A percentile compares a stretch with the other conserved stretches of the same genome.
phyloP scores from a whole-genome alignment of 2,329 filamentous ascomycete genomes.

The Plectosphaerella sp. region DNA sequence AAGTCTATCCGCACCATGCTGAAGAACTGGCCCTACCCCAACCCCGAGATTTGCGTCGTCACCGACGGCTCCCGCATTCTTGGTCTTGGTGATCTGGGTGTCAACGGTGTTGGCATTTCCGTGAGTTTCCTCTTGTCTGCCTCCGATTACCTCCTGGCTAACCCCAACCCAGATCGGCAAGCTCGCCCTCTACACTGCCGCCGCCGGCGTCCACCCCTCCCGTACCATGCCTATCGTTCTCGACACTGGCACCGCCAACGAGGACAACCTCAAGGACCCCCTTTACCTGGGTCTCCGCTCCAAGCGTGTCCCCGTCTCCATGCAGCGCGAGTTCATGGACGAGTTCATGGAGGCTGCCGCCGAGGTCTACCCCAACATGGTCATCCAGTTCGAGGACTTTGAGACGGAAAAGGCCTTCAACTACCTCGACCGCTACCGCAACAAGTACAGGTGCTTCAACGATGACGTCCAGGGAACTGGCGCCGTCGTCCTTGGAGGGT shows the following conservation, averaged over 20 bases:
- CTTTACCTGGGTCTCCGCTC: constrained; percentile 88
- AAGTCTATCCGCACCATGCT: constrained; percentile 87
- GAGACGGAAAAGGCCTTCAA: constrained; percentile 91
- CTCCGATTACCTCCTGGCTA: constrained; percentile 5
- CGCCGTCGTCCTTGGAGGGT: constrained; percentile 86
- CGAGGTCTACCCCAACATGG: constrained; percentile 63
- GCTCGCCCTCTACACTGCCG: constrained; percentile 89
- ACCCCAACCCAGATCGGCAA: constrained; percentile 75
- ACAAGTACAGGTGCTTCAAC: constrained; percentile 93
- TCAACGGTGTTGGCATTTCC: constrained; percentile 97
- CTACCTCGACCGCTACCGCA: constrained; percentile 83
- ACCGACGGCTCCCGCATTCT: constrained; percentile 93
- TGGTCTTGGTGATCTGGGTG: constrained; percentile 88
- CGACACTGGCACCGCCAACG: constrained; percentile 63
- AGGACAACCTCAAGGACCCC: constrained; percentile 61
- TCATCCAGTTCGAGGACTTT: constrained; percentile 96
- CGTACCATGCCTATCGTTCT: constrained; percentile 73
- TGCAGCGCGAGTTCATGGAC: constrained; percentile 90
- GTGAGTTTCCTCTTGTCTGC: constrained; percentile 40
- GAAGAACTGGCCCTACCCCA: constrained; percentile 83
- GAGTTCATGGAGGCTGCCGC: constrained; percentile 92
- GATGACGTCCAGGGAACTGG: constrained; percentile 98
- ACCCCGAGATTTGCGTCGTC: constrained; percentile 93
- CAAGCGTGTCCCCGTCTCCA: constrained; percentile 70
- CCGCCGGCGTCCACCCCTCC: constrained; percentile 87